These are phyloP conservation scores for Fusarium sp. DNA, from an alignment of 2,329 filamentous ascomycete species.

Conservation along the genomic window DNA sequence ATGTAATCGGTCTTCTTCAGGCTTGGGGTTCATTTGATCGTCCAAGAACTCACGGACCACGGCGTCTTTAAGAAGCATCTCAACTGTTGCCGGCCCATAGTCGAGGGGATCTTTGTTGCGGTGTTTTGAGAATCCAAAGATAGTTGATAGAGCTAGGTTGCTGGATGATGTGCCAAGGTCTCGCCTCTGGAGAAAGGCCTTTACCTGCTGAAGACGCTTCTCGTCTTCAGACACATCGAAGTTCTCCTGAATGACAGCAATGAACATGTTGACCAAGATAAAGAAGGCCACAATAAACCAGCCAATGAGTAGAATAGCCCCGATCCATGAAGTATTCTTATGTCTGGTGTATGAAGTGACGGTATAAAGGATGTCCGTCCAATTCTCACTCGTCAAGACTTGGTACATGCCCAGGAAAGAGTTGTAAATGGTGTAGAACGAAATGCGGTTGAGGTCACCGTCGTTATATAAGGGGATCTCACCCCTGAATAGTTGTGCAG, in stretches of 20 bases:
- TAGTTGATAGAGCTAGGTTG: slow-evolving; percentile 81
- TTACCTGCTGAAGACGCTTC: slow-evolving; percentile 96
- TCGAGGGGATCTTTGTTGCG: slow-evolving; percentile 84
- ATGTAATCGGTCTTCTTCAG: slow-evolving; percentile 52
- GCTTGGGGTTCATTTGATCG: slow-evolving; percentile 57
- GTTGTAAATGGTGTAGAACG: slow-evolving; percentile 93
- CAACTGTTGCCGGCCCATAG: slow-evolving; percentile 90
- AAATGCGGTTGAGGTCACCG: slow-evolving; percentile 75
- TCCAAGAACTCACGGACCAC: slow-evolving; percentile 96
- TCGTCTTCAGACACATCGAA: slow-evolving; percentile 99
- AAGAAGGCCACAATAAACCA: slow-evolving; percentile 98
- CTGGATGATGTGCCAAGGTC: slow-evolving; percentile 80
- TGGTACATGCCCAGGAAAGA: slow-evolving; percentile 98
- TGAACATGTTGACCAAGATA: slow-evolving; percentile 99
- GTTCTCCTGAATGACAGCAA: slow-evolving; percentile 99
- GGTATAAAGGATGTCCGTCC: slow-evolving; percentile 89
- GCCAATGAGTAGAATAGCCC: slow-evolving; percentile 87
- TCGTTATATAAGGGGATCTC: slow-evolving; percentile 77
- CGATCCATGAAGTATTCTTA: slow-evolving; percentile 88
- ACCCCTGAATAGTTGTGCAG: slow-evolving; percentile 90
- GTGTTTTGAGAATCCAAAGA: slow-evolving; percentile 73
- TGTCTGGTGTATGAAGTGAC: slow-evolving; percentile 76
- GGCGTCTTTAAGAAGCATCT: slow-evolving; percentile 96
- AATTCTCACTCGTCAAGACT: slow-evolving; percentile 94
- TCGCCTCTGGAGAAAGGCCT: slow-evolving; percentile 91